Evolutionary conservation across 768 basidiomycete genomes (phyloP).

Genomic region (Pisolithus orientalis): DNA sequence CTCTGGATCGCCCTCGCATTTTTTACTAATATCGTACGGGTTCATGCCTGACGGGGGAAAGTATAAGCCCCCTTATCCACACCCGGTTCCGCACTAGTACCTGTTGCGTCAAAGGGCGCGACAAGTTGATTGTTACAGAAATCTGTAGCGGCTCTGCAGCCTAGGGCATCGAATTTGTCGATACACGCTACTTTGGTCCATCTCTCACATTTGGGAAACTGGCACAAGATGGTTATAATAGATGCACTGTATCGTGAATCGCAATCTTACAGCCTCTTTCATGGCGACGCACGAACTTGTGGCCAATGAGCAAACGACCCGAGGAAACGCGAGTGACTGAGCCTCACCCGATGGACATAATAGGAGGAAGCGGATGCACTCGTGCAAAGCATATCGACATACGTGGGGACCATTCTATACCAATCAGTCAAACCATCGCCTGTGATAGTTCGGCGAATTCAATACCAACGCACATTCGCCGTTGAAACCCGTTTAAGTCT

Average conservation of each 20-base stretch:
- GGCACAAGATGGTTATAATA: not conserved
- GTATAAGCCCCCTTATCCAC: not conserved
- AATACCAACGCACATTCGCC: not conserved
- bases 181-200: conserved; percentile 55
- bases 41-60: conserved; percentile 34
- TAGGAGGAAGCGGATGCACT: conserved; percentile 41
- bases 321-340: not conserved
- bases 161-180: conserved; percentile 57
- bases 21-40: conserved; percentile 64
- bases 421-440: conserved; percentile 43
- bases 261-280: conserved; percentile 33
- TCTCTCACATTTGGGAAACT: conserved; percentile 69
- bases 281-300: conserved; percentile 36
- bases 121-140: conserved; percentile 55
- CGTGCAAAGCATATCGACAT: conserved; percentile 53
- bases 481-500: not conserved
- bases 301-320: not conserved
- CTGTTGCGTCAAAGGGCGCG: conserved; percentile 22
- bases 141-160: conserved; percentile 57
- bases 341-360: conserved; percentile 39
- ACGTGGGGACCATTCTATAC: conserved; percentile 33
- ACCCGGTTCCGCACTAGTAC: conserved; percentile 17
- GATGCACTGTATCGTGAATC: not conserved
- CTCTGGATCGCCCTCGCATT: conserved; percentile 45
- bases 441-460: conserved; percentile 1